Evolutionary conservation across 495 filamentous ascomycete genomes (phyloP), one percentile per base, ranked within the genome.

Genomic region (Trichoderma asperelloides): DNA sequence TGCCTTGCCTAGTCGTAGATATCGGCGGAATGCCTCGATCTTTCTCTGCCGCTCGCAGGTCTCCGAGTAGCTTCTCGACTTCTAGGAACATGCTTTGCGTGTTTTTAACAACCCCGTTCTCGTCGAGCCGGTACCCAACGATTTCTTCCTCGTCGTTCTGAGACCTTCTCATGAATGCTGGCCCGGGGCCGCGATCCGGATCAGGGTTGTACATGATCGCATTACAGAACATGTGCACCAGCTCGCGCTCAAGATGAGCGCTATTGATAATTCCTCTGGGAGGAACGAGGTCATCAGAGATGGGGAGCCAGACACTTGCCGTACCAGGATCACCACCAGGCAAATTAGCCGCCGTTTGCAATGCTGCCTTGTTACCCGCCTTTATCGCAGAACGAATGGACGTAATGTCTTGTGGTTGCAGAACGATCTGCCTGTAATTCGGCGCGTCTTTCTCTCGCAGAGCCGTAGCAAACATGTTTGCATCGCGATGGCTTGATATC

Each of bases 151-250:
- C 72, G 65, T 77, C 77, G 21, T 72, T 65, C 49, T 68, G 69
- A 3, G 71, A 66, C 1, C 68, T 69, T 30, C 73, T 69, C 7
- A 84, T 75, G 70, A 90, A 89, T 3, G 80, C 79, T 3, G 82
- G 85, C 0, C 89, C 88, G 45, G 91, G 85, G 0, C 89, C 89
- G 45, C 89, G 87, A 37, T 81, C 76, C 0, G 88, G 84, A 67
- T 91, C 86, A 0, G 89, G 86, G 70, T 98, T 98, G 82, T 92
- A 98, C 95, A 98, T 97, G 73, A 97, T 87, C 16, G 94, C 94
- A 72, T 98, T 98, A 64, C 91, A 89, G 72, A 97, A 97, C 89
- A 98, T 96, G 71, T 94, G 90, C 69, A 95, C 92, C n/a, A 98
- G 76, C 74, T 97, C 94, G 70, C 94, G 92, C 73, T 98, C 95